Conservation (phyloP, 2,329 filamentous ascomycete species). For the Ceratocystis alfenasii region DNA sequence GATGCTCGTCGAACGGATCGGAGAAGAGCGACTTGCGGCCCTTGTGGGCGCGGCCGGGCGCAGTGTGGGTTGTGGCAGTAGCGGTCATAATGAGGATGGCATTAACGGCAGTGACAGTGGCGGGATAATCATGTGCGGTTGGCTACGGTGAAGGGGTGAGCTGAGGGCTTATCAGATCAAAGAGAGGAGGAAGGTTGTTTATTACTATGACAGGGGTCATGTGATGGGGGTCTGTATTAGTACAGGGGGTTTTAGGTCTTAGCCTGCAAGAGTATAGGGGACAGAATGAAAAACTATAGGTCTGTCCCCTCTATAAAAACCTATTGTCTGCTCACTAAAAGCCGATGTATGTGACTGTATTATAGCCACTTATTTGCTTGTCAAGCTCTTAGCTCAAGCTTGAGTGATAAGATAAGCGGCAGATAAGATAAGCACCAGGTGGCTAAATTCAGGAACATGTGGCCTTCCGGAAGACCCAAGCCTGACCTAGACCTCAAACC, state of each 20-base stretch:
- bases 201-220: background rate
- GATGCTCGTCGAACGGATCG: slow-evolving; percentile 20
- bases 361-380: background rate
- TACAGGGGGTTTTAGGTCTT: background rate
- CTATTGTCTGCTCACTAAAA: no score
- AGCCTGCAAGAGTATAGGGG: no score
- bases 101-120: background rate
- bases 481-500: background rate
- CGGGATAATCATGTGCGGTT: background rate
- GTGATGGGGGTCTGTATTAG: background rate
- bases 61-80: background rate
- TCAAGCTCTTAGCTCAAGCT: background rate
- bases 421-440: background rate
- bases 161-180: slow-evolving; percentile 12
- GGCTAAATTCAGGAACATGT: slow-evolving; percentile 17
- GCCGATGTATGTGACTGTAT: no score
- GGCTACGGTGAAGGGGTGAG: background rate
- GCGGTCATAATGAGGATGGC: background rate
- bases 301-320: no score
- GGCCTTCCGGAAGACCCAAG: slow-evolving; percentile 13
- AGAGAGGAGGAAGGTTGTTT: background rate
- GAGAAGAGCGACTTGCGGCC: slow-evolving; percentile 15
- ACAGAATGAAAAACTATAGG: no score
- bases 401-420: slow-evolving; percentile 10
- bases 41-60: slow-evolving; percentile 11